Evolutionary conservation across 192 early-diverging fungal genomes (phyloP).

Genomic region (Anaeromyces robustus): DNA sequence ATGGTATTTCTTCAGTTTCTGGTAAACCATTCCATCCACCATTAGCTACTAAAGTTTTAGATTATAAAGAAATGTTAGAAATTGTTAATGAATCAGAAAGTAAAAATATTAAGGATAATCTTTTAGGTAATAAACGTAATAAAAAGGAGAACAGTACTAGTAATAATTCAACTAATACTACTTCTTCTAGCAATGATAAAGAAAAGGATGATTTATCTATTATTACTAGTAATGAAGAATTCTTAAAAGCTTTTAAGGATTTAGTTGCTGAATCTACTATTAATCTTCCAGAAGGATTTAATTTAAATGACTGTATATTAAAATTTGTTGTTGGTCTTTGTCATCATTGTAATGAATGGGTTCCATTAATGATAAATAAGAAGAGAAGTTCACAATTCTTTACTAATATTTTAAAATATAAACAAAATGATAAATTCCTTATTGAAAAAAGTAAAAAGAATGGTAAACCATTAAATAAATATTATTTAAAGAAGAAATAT

Average conservation of each 20-base stretch:
- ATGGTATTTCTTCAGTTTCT: slow-evolving; percentile 75
- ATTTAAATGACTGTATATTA: slow-evolving; percentile 11
- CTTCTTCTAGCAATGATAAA: not conserved
- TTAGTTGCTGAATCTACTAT: not conserved
- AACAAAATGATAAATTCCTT: not conserved
- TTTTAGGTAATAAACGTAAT: not conserved
- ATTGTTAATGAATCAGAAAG: slow-evolving; percentile 7
- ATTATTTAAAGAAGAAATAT: slow-evolving; percentile 3
- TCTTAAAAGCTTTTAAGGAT: slow-evolving; percentile 7
- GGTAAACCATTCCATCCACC: slow-evolving; percentile 57
- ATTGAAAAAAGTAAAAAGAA: not conserved
- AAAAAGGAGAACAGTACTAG: not conserved
- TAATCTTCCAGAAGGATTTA: slow-evolving; percentile 1
- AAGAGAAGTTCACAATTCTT: slow-evolving; percentile 8
- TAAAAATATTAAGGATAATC: slow-evolving; percentile 10
- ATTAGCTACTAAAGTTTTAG: slow-evolving; percentile 19
- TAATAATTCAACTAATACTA: not conserved
- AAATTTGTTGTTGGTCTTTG: slow-evolving; percentile 62
- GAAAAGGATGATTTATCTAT: slow-evolving; percentile 11
- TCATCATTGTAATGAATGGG: slow-evolving; percentile 71
- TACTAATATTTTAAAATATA: slow-evolving; percentile 1
- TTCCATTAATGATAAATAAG: slow-evolving; percentile 59
- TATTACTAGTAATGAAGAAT: slow-evolving; percentile 11
- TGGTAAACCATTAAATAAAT: not conserved
- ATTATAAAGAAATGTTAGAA: not conserved